These are phyloP conservation scores for Neopestalotiopsis rosae DNA, from an alignment of 2,329 filamentous ascomycete genomes.

Conservation along the genomic window DNA sequence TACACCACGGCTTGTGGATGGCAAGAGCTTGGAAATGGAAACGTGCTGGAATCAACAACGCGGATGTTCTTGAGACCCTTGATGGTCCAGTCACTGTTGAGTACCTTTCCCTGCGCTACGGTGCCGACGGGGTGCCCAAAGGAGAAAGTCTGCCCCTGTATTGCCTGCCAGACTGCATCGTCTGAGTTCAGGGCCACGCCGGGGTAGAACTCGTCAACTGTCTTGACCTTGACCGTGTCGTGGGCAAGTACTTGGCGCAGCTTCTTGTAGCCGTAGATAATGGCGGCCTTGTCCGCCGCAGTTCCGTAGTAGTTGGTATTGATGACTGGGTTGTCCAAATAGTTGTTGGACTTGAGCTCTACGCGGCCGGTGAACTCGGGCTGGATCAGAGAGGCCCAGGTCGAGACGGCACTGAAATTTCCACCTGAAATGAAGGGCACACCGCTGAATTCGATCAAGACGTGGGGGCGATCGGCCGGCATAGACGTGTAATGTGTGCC, in stretches of 20 bases:
- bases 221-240: not conserved
- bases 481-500: not conserved
- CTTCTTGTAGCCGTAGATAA: conserved; percentile 5
- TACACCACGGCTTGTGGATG: conserved; percentile 1
- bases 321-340: not conserved
- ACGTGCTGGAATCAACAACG: conserved; percentile 5
- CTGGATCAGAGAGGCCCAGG: not conserved
- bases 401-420: not conserved
- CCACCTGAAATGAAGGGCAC: not conserved
- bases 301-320: conserved; percentile 4
- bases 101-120: not conserved
- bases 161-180: conserved; percentile 3
- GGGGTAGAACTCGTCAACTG: not conserved
- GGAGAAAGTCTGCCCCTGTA: not conserved
- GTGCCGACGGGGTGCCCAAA: conserved; percentile 7
- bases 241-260: not conserved
- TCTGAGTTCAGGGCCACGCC: not conserved
- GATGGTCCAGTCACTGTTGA: conserved; percentile 1
- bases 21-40: not conserved
- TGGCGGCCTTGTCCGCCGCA: conserved; percentile 13
- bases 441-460: not conserved
- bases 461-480: not conserved
- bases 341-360: not conserved
- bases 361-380: not conserved
- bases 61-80: conserved; percentile 7